phyloP scores from a whole-genome alignment of 345 rosid genomes.

The Syzygium grande region DNA sequence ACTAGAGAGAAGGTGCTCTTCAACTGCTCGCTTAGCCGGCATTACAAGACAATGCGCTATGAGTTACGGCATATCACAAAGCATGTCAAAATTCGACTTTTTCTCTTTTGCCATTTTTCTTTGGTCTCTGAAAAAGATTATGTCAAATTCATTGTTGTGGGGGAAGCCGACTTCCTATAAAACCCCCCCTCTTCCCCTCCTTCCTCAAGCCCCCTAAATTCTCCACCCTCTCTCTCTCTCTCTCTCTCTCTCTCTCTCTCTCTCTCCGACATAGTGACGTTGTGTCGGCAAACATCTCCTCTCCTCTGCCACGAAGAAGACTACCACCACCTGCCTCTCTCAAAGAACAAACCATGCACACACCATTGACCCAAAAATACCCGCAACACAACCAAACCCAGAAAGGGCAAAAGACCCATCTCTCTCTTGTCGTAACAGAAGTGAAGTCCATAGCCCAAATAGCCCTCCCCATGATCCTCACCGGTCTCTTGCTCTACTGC shows the following conservation, averaged over 20 bases:
- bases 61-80: not conserved
- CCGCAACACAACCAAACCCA: not conserved
- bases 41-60: not conserved
- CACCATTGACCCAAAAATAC: not conserved
- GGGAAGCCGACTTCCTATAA: not conserved
- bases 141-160: not conserved
- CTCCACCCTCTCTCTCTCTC: not conserved
- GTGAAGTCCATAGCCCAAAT: slow-evolving; percentile 38
- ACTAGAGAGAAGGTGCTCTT: not conserved
- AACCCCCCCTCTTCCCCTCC: not conserved
- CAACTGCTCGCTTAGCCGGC: not conserved
- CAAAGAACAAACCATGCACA: not conserved
- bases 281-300: not conserved
- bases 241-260: not conserved
- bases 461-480: slow-evolving; percentile 64
- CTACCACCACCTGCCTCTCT: not conserved
- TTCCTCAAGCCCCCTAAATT: not conserved
- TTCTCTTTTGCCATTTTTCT: not conserved
- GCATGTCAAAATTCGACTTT: not conserved
- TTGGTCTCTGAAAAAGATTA: not conserved
- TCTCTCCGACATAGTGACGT: not conserved
- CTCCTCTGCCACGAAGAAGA: not conserved
- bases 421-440: slow-evolving; percentile 31
- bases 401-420: not conserved
- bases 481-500: slow-evolving; percentile 65